phyloP scores from a whole-genome alignment of 2,329 filamentous ascomycete genomes.

The Hypoxylon rubiginosum region DNA sequence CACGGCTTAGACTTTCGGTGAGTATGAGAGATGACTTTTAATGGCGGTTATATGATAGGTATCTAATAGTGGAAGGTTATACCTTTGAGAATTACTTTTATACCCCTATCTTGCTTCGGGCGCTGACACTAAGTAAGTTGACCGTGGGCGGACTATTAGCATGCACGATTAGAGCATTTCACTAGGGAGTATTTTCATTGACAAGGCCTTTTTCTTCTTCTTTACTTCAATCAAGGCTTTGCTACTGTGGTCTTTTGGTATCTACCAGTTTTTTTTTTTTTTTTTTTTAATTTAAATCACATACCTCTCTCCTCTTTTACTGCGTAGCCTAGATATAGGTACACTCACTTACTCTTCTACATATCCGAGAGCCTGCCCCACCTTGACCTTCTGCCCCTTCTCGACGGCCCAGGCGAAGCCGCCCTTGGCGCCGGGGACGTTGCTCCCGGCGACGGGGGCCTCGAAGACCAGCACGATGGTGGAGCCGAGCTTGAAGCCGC shows the following conservation, averaged over 20 bases:
- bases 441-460: conserved; percentile 78
- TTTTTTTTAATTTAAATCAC: too few species aligned
- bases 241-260: neutral
- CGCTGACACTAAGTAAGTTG: too few species aligned
- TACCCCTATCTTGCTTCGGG: neutral
- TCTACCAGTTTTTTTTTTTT: too few species aligned
- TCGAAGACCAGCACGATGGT: conserved; percentile 97
- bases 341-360: conserved; percentile 68
- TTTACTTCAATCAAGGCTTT: neutral
- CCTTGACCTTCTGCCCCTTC: conserved; percentile 88
- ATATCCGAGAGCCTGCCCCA: conserved; percentile 87
- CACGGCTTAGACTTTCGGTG: neutral
- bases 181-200: neutral
- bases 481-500: conserved; percentile 94
- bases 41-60: neutral
- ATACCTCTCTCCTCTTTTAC: too few species aligned
- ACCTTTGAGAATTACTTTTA: neutral
- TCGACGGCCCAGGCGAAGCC: conserved; percentile 91
- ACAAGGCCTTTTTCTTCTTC: neutral
- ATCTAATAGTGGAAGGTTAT: neutral
- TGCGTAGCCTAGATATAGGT: too few species aligned
- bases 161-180: neutral
- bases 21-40: neutral
- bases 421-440: conserved; percentile 67
- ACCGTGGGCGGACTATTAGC: too few species aligned